Conservation (phyloP, 306 rosid genomes). For the Hippophae gyantsensis region DNA sequence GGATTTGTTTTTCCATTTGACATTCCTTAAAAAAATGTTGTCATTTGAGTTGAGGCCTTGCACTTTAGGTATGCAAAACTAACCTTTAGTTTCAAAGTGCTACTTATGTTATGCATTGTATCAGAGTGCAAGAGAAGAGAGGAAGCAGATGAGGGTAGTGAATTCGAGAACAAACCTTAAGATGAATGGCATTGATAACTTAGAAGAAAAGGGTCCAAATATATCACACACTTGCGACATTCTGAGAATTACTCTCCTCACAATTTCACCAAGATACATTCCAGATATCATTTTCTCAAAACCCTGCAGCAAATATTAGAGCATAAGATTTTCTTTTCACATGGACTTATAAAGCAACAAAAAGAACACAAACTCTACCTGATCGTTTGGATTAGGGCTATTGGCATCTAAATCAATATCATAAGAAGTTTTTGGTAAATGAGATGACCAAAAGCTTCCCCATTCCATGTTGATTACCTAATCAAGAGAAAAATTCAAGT, state of each 20-base stretch:
- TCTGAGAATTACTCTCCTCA: constrained; percentile 75
- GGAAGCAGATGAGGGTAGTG: background rate
- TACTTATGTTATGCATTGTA: too few relatives aligned
- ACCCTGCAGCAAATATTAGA: constrained; percentile 47
- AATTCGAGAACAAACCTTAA: constrained; percentile 40
- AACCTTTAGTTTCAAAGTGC: too few relatives aligned
- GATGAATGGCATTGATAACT: constrained; percentile 49
- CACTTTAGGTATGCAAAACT: too few relatives aligned
- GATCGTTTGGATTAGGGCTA: constrained; percentile 89
- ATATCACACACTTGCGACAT: constrained; percentile 64
- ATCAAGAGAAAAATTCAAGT: constrained; percentile 6
- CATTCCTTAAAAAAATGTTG: too few relatives aligned
- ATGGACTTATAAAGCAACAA: constrained; percentile 8
- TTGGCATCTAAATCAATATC: constrained; percentile 74
- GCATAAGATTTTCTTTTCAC: constrained; percentile 12
- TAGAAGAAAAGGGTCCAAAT: constrained; percentile 53
- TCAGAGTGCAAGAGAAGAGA: constrained; percentile 1
- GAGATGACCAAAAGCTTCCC: constrained; percentile 93
- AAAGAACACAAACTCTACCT: constrained; percentile 35
- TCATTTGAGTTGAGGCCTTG: too few relatives aligned
- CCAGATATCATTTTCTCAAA: constrained; percentile 95
- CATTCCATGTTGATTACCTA: constrained; percentile 94
- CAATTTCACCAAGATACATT: constrained; percentile 90
- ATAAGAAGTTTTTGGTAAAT: constrained; percentile 76
- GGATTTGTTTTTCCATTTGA: too few relatives aligned